Percentiles rank a stretch among this genome's conserved stretches.
Conservation (phyloP, 768 basidiomycete species). For the Dentipellis sp. region DNA sequence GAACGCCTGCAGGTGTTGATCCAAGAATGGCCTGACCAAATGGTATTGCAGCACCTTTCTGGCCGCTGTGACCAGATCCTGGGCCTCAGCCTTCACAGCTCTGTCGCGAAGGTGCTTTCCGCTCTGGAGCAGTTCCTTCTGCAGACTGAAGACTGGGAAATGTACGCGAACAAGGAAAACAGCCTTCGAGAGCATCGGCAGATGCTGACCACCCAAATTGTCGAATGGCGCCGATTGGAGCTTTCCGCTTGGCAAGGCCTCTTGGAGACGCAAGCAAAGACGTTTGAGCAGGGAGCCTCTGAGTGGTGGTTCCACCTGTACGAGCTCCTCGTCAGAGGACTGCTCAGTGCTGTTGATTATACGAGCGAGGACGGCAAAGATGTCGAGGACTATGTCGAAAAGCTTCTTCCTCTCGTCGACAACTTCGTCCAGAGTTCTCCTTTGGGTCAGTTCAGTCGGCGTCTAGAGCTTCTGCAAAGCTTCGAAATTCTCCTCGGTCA, state of each 20-base stretch:
- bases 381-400: slow-evolving; percentile 45
- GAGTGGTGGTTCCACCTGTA: slow-evolving; percentile 93
- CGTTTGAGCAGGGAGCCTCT: slow-evolving; percentile 35
- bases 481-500: slow-evolving; percentile 47
- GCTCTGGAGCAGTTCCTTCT: slow-evolving; percentile 77
- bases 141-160: slow-evolving; percentile 94
- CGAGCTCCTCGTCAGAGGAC: slow-evolving; percentile 62
- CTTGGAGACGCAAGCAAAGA: slow-evolving; percentile 56
- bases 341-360: slow-evolving; percentile 37
- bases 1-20: slow-evolving; percentile 47
- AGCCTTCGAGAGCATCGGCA: slow-evolving; percentile 62
- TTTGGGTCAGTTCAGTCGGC: slow-evolving; percentile 72
- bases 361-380: slow-evolving; percentile 23
- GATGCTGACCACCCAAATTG: slow-evolving; percentile 59
- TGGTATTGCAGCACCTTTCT: slow-evolving; percentile 83
- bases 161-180: slow-evolving; percentile 88
- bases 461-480: slow-evolving; percentile 58
- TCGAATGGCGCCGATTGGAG: slow-evolving; percentile 88
- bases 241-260: slow-evolving; percentile 80
- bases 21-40: slow-evolving; percentile 92
- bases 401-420: slow-evolving; percentile 70
- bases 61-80: slow-evolving; percentile 63
- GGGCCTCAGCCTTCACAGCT: slow-evolving; percentile 48
- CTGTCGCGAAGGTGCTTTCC: slow-evolving; percentile 76
- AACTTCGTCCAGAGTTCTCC: slow-evolving; percentile 67